Evolutionary conservation across 768 basidiomycete species (phyloP).

Genomic region (Leccinum fibrillosum): DNA sequence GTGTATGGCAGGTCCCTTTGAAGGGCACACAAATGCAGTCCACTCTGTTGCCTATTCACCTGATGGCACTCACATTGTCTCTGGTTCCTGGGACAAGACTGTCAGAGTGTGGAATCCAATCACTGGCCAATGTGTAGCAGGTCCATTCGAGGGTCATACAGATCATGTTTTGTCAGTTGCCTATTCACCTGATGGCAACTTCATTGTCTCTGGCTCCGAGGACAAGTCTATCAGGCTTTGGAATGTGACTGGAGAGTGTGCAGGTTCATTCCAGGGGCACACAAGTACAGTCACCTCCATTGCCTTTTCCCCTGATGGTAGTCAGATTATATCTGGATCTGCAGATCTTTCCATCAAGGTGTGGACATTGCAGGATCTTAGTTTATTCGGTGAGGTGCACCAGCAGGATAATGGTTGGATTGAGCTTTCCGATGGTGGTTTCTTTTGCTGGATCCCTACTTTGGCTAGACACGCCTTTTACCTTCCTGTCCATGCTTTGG

Average conservation of each 20-base stretch:
- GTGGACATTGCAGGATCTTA: slow-evolving; percentile 1
- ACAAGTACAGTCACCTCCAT: slow-evolving; percentile 1
- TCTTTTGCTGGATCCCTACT: too few species aligned
- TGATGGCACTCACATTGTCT: slow-evolving; percentile 18
- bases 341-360: slow-evolving; percentile 9
- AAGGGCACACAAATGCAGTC: slow-evolving; percentile 17
- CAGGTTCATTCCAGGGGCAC: slow-evolving; percentile 17
- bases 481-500: too few species aligned
- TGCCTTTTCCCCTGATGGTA: slow-evolving; percentile 19
- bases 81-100: slow-evolving; percentile 24
- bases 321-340: slow-evolving; percentile 15
- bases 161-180: slow-evolving; percentile 6
- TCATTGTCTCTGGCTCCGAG: slow-evolving; percentile 17
- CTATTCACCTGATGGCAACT: slow-evolving; percentile 18
- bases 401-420: slow-evolving; percentile 17
- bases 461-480: too few species aligned
- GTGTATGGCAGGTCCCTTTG: slow-evolving; percentile 16
- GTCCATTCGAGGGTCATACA: slow-evolving; percentile 22
- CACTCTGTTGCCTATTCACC: slow-evolving; percentile 23
- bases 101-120: slow-evolving; percentile 20
- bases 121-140: slow-evolving; percentile 17
- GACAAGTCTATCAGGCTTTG: slow-evolving; percentile 18
- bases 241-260: slow-evolving; percentile 17
- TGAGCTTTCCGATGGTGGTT: not conserved
- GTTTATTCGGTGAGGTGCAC: not conserved